Conservation (phyloP, 1,139 yeast genomes). For the Taiozyma sp. region DNA sequence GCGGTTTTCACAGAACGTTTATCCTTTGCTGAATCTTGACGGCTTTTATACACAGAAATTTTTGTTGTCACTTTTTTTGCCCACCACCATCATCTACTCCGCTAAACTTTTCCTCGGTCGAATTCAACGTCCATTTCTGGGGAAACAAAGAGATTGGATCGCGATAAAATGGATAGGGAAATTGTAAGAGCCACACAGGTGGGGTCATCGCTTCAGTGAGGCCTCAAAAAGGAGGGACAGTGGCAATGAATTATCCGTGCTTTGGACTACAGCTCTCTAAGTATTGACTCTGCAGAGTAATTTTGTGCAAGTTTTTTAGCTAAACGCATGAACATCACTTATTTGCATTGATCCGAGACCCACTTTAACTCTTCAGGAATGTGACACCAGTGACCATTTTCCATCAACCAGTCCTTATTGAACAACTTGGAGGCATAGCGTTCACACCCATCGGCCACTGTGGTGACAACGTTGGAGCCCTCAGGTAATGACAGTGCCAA, state of each 20-base stretch:
- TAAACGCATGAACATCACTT: not conserved
- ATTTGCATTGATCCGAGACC: not conserved
- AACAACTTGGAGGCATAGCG: conserved; percentile 19
- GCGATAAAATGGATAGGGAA: not conserved
- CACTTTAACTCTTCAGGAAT: not conserved
- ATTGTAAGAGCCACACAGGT: not conserved
- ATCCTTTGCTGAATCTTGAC: not conserved
- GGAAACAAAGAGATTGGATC: not conserved
- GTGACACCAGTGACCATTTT: conserved; percentile 17
- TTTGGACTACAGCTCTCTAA: not conserved
- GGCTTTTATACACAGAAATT: not conserved
- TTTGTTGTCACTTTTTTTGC: not conserved
- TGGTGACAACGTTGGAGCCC: conserved; percentile 21
- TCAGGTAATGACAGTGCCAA: conserved; percentile 17
- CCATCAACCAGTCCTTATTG: conserved; percentile 13
- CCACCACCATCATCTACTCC: not conserved
- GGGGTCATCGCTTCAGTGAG: not conserved
- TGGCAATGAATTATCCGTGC: not conserved
- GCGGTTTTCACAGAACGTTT: not conserved
- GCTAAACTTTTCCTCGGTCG: not conserved
- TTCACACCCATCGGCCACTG: conserved; percentile 19
- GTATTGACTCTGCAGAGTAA: not conserved
- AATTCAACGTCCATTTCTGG: not conserved
- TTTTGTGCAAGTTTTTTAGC: not conserved
- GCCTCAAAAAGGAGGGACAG: not conserved